Evolutionary conservation across 192 early-diverging fungal species (phyloP).

Genomic region (Backusella parvicylindrica): DNA sequence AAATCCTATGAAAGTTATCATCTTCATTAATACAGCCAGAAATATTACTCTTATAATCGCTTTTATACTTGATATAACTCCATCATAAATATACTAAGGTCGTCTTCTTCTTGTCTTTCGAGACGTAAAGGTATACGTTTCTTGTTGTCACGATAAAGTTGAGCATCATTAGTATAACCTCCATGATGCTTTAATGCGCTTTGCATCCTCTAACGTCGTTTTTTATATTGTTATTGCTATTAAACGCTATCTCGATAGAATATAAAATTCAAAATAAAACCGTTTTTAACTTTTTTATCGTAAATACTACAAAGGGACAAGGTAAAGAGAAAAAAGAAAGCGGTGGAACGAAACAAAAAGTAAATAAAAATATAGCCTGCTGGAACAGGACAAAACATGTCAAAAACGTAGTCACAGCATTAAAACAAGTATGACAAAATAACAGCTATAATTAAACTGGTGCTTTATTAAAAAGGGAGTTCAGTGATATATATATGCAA

Average conservation of each 20-base stretch:
- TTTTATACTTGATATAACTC: background rate
- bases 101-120: background rate
- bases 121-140: background rate
- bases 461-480: background rate
- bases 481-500: background rate
- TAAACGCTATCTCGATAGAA: background rate
- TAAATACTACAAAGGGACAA: background rate
- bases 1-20: conserved; percentile 31
- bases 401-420: conserved; percentile 4
- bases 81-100: background rate
- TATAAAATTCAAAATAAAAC: background rate
- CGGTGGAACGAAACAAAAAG: background rate
- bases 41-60: background rate
- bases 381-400: background rate
- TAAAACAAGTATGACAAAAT: background rate
- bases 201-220: background rate
- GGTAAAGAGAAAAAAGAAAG: background rate
- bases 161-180: background rate
- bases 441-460: background rate
- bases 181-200: background rate
- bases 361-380: background rate
- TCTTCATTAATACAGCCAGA: background rate
- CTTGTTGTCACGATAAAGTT: background rate
- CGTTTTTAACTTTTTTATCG: background rate
- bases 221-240: background rate